These are phyloP conservation scores for Trypanosoma scelopori DNA, from an alignment of 208 protist genomes.

Conservation along the genomic window DNA sequence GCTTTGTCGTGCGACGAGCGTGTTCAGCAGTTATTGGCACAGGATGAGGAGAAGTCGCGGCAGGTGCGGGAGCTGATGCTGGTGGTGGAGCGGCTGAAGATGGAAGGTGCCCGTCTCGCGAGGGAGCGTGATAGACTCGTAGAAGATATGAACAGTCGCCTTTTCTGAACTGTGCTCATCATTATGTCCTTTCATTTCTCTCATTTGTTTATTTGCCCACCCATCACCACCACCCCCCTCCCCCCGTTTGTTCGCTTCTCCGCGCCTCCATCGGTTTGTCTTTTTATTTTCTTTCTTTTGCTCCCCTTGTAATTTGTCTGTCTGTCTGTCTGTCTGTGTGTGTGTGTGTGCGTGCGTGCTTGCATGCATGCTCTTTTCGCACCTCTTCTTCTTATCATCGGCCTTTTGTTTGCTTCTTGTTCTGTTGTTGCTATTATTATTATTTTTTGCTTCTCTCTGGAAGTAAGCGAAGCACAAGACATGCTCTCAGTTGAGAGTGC, in stretches of 20 bases:
- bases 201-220: background rate
- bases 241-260: background rate
- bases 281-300: constrained; percentile 3
- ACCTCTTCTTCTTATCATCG: constrained; percentile 3
- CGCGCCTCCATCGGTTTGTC: background rate
- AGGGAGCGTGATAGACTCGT: constrained; percentile 45
- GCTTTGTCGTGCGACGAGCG: constrained; percentile 40
- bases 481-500: background rate
- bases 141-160: constrained; percentile 35
- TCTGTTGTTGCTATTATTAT: too few relatives aligned
- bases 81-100: constrained; percentile 52
- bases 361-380: background rate
- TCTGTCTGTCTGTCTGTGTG: too few relatives aligned
- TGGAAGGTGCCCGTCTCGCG: constrained; percentile 49
- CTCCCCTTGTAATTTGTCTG: too few relatives aligned
- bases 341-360: background rate
- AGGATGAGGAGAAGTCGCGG: constrained; percentile 42
- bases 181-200: constrained; percentile 4
- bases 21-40: constrained; percentile 38
- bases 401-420: too few relatives aligned
- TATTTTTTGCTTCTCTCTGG: too few relatives aligned
- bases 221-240: too few relatives aligned
- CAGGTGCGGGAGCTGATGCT: constrained; percentile 45
- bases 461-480: too few relatives aligned
- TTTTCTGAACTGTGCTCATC: constrained; percentile 1